Percentiles rank a stretch among this genome's conserved stretches.
phyloP scores from a whole-genome alignment of 371 early-diverging fungal species.

The Mortierella sp. region DNA sequence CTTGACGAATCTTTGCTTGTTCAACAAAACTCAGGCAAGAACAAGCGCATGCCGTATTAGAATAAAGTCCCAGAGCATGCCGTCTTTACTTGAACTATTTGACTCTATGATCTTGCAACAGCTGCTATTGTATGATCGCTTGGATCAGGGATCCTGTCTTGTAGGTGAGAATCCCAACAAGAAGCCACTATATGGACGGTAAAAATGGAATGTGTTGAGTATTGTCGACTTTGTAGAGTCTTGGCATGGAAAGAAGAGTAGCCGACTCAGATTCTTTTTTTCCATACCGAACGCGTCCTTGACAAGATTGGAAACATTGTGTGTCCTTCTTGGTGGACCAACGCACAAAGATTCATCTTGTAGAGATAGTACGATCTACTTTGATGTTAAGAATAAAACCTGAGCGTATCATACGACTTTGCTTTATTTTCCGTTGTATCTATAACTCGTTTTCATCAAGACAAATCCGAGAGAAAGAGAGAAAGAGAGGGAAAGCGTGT shows the following conservation, averaged over 20 bases:
- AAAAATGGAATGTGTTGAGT: not conserved
- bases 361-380: too few relatives aligned
- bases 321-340: slow-evolving; percentile 52
- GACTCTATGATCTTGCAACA: slow-evolving; percentile 24
- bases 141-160: slow-evolving; percentile 25
- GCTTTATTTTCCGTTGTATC: too few relatives aligned
- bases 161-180: slow-evolving; percentile 21
- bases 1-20: slow-evolving; percentile 8
- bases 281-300: slow-evolving; percentile 24
- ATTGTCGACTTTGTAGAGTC: not conserved
- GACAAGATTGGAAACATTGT: slow-evolving; percentile 28
- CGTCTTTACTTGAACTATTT: not conserved
- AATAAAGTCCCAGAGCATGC: slow-evolving; percentile 14
- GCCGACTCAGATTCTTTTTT: too few relatives aligned
- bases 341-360: slow-evolving; percentile 35
- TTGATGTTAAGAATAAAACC: too few relatives aligned
- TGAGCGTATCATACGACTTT: too few relatives aligned
- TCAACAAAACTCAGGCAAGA: too few relatives aligned
- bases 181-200: slow-evolving; percentile 21
- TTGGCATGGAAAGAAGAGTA: not conserved
- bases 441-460: too few relatives aligned
- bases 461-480: too few relatives aligned
- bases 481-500: too few relatives aligned
- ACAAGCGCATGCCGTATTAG: not conserved
- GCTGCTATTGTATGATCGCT: slow-evolving; percentile 19